Evolutionary conservation across 257 asterid genomes (phyloP).

Genomic region (Nicotiana sylvestris): DNA sequence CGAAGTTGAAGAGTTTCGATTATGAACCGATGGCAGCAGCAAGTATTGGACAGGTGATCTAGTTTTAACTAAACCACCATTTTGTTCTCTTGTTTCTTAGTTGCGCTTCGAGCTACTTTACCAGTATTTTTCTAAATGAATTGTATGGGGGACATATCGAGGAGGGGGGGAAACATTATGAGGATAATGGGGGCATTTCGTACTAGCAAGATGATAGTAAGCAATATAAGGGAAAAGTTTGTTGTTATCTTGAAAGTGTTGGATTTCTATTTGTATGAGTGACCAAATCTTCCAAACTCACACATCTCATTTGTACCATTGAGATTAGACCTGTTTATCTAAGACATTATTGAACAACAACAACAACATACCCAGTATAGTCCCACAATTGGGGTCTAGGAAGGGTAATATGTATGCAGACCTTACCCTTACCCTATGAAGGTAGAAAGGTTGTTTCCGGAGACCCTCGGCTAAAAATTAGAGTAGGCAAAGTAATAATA

Average conservation of each 20-base stretch:
- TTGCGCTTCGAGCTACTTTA: background rate
- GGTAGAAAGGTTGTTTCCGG: too few relatives aligned
- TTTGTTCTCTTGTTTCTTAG: conserved; percentile 9
- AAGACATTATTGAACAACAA: background rate
- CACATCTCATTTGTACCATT: background rate
- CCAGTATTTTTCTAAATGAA: background rate
- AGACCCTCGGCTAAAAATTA: too few relatives aligned
- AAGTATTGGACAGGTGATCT: conserved; percentile 90
- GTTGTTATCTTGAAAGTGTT: background rate
- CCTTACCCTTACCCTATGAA: too few relatives aligned
- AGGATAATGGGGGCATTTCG: background rate
- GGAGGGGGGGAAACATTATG: background rate
- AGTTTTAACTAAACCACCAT: conserved; percentile 2
- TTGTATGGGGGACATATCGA: background rate
- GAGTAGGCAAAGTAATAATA: too few relatives aligned
- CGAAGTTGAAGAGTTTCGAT: conserved; percentile 70
- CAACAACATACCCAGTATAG: too few relatives aligned
- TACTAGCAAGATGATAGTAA: background rate
- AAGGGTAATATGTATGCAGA: too few relatives aligned
- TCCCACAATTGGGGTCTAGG: too few relatives aligned
- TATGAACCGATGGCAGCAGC: conserved; percentile 94
- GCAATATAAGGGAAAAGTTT: background rate
- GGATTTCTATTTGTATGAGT: background rate
- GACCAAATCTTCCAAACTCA: background rate
- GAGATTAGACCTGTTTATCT: background rate